These are phyloP conservation scores for Globisporangium canariense DNA, from an alignment of 352 stramenopile genomes.

Conservation along the genomic window DNA sequence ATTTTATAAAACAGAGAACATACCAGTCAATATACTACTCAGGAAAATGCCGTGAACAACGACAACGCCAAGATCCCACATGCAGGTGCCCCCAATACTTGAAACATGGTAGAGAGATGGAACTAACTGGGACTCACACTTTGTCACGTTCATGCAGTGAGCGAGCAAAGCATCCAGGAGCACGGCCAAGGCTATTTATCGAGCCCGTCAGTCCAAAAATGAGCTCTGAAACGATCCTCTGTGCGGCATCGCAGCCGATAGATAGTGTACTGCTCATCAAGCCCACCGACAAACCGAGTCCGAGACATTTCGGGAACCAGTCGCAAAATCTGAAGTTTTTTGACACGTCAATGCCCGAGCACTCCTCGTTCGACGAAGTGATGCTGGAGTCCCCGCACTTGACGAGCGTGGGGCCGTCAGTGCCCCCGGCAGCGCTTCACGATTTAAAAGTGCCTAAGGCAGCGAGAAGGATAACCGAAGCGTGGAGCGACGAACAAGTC, in stretches of 20 bases:
- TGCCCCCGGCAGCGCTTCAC: neutral
- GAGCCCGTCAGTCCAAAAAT: neutral
- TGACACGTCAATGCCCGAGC: neutral
- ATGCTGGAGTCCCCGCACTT: conserved; percentile 12
- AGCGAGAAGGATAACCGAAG: conserved; percentile 11
- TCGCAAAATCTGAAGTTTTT: neutral
- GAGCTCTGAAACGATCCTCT: neutral
- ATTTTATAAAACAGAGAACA: conserved; percentile 10
- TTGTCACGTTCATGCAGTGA: neutral
- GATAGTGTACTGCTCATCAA: too few relatives aligned
- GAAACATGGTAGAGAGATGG: neutral
- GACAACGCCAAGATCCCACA: conserved; percentile 3
- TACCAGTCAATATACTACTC: neutral
- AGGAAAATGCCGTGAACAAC: conserved; percentile 9
- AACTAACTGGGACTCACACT: neutral
- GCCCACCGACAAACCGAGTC: neutral
- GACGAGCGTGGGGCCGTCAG: conserved; percentile 12
- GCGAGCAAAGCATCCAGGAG: neutral
- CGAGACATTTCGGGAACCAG: neutral
- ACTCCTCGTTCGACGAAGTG: conserved; percentile 14
- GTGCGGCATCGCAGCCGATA: neutral
- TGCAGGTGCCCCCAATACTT: conserved; percentile 1
- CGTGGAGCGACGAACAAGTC: conserved; percentile 15
- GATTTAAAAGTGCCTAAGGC: neutral
- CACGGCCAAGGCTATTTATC: neutral